phyloP scores from a whole-genome alignment of 2,329 filamentous ascomycete species.

The Pseudogymnoascus sp. region DNA sequence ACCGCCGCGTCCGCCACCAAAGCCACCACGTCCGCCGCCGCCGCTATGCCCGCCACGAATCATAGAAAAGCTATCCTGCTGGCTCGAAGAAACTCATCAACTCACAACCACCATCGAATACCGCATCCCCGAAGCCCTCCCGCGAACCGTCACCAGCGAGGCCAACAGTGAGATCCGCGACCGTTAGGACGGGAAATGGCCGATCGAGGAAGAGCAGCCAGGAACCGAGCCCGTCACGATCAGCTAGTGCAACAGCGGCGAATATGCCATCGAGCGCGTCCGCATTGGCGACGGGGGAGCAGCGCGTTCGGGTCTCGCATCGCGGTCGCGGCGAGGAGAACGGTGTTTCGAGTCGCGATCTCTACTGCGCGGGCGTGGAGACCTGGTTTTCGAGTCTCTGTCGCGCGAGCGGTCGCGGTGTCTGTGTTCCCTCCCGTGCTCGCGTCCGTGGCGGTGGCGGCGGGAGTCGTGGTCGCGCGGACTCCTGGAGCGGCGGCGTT shows the following conservation, averaged over 20 bases:
- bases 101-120: constrained; percentile 29
- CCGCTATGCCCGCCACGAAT: constrained; percentile 34
- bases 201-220: constrained; percentile 51
- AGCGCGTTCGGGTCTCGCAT: constrained; percentile 18
- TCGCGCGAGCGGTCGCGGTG: constrained; percentile 2
- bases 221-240: constrained; percentile 56
- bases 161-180: constrained; percentile 24
- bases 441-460: neutral
- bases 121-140: constrained; percentile 40
- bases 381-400: neutral
- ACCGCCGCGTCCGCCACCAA: neutral
- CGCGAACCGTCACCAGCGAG: constrained; percentile 40
- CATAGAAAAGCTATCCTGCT: constrained; percentile 52
- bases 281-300: constrained; percentile 19
- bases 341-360: constrained; percentile 22
- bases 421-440: neutral
- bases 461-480: constrained; percentile 19
- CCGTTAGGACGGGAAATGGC: constrained; percentile 45
- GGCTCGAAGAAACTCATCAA: constrained; percentile 35
- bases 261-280: constrained; percentile 53
- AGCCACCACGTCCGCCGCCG: neutral
- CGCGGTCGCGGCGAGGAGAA: constrained; percentile 19
- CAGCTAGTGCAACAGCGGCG: constrained; percentile 37
- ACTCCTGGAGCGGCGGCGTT: constrained; percentile 26
- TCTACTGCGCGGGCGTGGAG: neutral